Conservation (phyloP, 192 early-diverging fungal genomes). For the Gaertneriomyces semiglobifer region DNA sequence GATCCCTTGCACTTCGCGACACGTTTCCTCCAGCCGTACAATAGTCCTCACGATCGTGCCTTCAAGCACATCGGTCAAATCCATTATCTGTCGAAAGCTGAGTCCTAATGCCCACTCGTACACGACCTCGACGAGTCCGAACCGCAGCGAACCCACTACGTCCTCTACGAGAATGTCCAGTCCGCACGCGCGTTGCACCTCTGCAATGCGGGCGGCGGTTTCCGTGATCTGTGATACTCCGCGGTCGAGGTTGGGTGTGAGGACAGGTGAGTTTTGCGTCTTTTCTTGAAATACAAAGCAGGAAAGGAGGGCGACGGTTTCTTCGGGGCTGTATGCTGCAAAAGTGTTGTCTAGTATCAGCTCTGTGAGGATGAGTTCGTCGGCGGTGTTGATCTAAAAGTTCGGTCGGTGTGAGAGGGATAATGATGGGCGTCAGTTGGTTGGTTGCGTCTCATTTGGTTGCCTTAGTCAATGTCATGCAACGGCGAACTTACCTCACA, state of each 20-base stretch:
- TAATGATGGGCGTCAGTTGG: not conserved
- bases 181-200: slow-evolving; percentile 70
- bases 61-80: slow-evolving; percentile 92
- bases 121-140: slow-evolving; percentile 92
- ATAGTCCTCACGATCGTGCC: slow-evolving; percentile 94
- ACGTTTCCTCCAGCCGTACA: slow-evolving; percentile 88
- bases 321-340: slow-evolving; percentile 82
- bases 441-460: not conserved
- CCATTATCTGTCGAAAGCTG: slow-evolving; percentile 86
- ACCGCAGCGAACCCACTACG: slow-evolving; percentile 52
- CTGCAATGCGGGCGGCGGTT: slow-evolving; percentile 65
- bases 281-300: slow-evolving; percentile 96
- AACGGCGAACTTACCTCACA: slow-evolving; percentile 65
- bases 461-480: not conserved
- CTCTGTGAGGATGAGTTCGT: slow-evolving; percentile 92
- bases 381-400: slow-evolving; percentile 82
- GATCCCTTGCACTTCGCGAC: slow-evolving; percentile 79
- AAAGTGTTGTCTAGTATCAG: slow-evolving; percentile 91
- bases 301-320: slow-evolving; percentile 89
- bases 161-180: slow-evolving; percentile 51
- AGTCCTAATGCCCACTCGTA: slow-evolving; percentile 97
- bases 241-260: slow-evolving; percentile 63
- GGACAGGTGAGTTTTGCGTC: slow-evolving; percentile 56
- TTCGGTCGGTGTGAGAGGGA: not conserved
- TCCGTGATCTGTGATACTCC: slow-evolving; percentile 62